Evolutionary conservation across 164 flowering plant species (phyloP), one percentile per base, ranked within the genome.

Genomic region (Stephania yunnanensis): DNA sequence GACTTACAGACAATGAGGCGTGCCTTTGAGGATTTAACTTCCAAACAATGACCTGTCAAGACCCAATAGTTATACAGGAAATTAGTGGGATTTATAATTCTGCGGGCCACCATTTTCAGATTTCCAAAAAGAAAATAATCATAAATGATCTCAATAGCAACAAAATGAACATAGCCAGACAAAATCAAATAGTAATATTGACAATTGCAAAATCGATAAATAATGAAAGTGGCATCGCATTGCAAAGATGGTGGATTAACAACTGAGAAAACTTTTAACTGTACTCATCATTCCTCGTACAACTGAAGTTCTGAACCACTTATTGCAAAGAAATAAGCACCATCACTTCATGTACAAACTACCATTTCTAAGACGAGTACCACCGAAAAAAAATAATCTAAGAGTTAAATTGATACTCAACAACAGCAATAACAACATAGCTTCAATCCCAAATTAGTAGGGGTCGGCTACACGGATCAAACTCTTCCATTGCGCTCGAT

Each of bases 31-130:
- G 74, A 77, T 78, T 82, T 79, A 92, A 78, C 85, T 86, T 91
- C 99, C 99, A 95, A 48, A 93, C 88, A 80, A 92, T 80, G 73
- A 95, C 87, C 98, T 95, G 90, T 71, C 65, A 75, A 79, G 72
- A 67, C 17, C 46, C 75, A 80, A 68, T 68, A 52, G 46, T 22
- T 31, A 15, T 48, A 55, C 52, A 66, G 69, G 31, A 75, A 61
- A 61, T 70, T 58, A 30, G 13, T 61, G 22, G n/a, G 20, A 61
- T 61, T 42, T 66, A 42, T 25, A 66, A 66, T 10, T 66, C 69
- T 22, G 5, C 36, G 10, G 30, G 69, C 36, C 17, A 66, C 7
- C 15, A 11, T 66, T 66, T 66, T n/a, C 15, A 66, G 30, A 3
- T 29, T 67, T 69, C 10, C 29, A 10, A 71, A 64, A 30, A 31